Evolutionary conservation across 257 asterid species (phyloP), one percentile per base, ranked within the genome.

Genomic region (Capsicum chinense): DNA sequence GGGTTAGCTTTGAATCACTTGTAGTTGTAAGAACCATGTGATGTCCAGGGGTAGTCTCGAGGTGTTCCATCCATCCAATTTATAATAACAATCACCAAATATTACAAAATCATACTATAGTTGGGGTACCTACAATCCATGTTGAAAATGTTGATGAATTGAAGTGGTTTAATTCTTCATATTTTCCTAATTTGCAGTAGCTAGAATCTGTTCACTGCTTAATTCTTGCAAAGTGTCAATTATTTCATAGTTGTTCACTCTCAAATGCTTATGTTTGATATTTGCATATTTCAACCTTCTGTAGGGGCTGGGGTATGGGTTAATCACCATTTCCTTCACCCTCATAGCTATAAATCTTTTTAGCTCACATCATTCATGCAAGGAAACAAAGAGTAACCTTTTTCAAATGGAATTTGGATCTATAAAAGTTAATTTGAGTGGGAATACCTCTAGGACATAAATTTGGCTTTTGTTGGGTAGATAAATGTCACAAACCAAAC

Each of bases 131-230:
- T 85, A 93, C 99, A 57, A 95, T 97, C 84, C 93, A 95, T 83
- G 99, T 97, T 19, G 99, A 97, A 89, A 97, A 97, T 85, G 98
- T 97, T 47, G 99, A 97, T 83, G 98, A 92, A 66, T 95, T 95
- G 87, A 97, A 90, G 93, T 95, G 99, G 99, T 97, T 97, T 80
- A 97, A 95, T 89, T 92, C 99, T 68, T 93, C 98, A 78, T 97
- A 97, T 83, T 97, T 98, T 81, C 98, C 98, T 60, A 98, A 93
- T 86, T 89, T 97, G 66, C 94, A 95, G 56, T 98, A 95, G 87
- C 91, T 95, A 83, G 98, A 93, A 68, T 95, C 99, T 89, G 93
- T 26, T 26, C 33, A 26, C 33, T 26, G 33, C 1, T 26, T 26
- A 26, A 26, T 26, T 26, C 33, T 26, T 26, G 33, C 33, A 26